phyloP scores from a whole-genome alignment of 2,329 filamentous ascomycete genomes.

The Exutisphaerella laricina region DNA sequence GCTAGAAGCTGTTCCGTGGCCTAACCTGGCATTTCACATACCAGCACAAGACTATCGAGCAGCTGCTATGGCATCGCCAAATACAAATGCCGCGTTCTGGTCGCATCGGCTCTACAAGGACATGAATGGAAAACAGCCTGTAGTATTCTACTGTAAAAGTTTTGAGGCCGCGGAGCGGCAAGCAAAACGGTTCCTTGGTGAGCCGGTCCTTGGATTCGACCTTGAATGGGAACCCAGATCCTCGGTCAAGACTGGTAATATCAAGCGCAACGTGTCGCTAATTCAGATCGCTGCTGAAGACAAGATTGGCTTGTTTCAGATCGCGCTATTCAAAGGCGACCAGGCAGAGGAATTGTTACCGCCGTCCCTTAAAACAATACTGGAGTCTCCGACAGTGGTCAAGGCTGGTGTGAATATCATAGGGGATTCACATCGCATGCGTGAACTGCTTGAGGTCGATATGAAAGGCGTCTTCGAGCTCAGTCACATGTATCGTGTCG shows the following conservation, averaged over 20 bases:
- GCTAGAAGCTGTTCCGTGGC: too few relatives aligned
- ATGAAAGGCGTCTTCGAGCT: slow-evolving; percentile 69
- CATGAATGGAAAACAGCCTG: slow-evolving; percentile 63
- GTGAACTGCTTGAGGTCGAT: slow-evolving; percentile 59
- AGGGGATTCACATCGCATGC: slow-evolving; percentile 60
- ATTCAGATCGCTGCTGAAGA: slow-evolving; percentile 76
- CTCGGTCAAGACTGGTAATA: slow-evolving; percentile 33
- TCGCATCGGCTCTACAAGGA: slow-evolving; percentile 62
- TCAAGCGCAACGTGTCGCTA: slow-evolving; percentile 68
- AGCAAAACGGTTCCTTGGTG: slow-evolving; percentile 58
- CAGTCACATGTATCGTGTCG: slow-evolving; percentile 72
- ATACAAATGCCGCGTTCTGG: slow-evolving; percentile 47
- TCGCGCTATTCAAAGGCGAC: slow-evolving; percentile 53
- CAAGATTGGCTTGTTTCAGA: slow-evolving; percentile 74
- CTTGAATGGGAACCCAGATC: slow-evolving; percentile 67
- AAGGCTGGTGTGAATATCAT: slow-evolving; percentile 75
- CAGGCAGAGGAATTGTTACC: slow-evolving; percentile 54
- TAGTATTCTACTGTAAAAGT: slow-evolving; percentile 72
- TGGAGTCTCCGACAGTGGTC: slow-evolving; percentile 63
- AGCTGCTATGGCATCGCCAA: slow-evolving; percentile 27
- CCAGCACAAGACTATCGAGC: slow-evolving; percentile 23
- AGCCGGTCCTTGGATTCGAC: slow-evolving; percentile 78
- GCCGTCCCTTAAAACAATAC: slow-evolving; percentile 62
- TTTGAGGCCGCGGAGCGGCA: slow-evolving; percentile 62
- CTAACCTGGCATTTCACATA: slow-evolving; percentile 27